Conservation (phyloP, 495 filamentous ascomycete genomes). For the Daldinia decipiens region DNA sequence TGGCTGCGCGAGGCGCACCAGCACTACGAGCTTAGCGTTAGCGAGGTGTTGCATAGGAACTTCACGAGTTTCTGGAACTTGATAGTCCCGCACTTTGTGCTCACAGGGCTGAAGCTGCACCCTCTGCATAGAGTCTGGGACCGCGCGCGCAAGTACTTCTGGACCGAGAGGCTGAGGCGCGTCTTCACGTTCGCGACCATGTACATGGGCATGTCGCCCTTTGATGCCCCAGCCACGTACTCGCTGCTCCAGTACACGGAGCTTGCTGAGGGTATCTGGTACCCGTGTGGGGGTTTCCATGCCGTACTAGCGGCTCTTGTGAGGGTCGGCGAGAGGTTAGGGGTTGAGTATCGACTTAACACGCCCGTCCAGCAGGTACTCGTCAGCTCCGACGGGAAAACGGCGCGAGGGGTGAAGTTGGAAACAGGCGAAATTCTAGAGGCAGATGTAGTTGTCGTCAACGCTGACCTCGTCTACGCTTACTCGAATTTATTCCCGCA, state of each 20-base stretch:
- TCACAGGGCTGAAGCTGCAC: slow-evolving; percentile 64
- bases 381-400: slow-evolving; percentile 54
- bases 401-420: slow-evolving; percentile 65
- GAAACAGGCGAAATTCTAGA: slow-evolving; percentile 60
- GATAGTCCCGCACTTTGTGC: slow-evolving; percentile 60
- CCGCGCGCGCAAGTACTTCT: slow-evolving; percentile 69
- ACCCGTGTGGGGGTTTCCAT: slow-evolving; percentile 75
- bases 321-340: slow-evolving; percentile 62
- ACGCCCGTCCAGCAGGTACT: slow-evolving; percentile 62
- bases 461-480: slow-evolving; percentile 75
- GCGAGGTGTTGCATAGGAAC: slow-evolving; percentile 69
- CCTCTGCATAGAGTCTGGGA: slow-evolving; percentile 72
- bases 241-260: slow-evolving; percentile 77
- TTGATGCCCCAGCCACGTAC: slow-evolving; percentile 77
- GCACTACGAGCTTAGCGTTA: slow-evolving; percentile 71
- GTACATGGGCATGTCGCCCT: slow-evolving; percentile 82
- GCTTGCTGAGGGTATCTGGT: slow-evolving; percentile 77
- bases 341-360: slow-evolving; percentile 67
- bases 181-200: slow-evolving; percentile 79
- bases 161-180: slow-evolving; percentile 69
- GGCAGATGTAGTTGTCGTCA: slow-evolving; percentile 71
- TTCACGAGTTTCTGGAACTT: slow-evolving; percentile 67
- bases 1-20: slow-evolving; percentile 70
- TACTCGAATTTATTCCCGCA: slow-evolving; percentile 70
- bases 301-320: slow-evolving; percentile 66